phyloP scores from a whole-genome alignment of 2,329 filamentous ascomycete genomes.

The Verticillium alfalfae region DNA sequence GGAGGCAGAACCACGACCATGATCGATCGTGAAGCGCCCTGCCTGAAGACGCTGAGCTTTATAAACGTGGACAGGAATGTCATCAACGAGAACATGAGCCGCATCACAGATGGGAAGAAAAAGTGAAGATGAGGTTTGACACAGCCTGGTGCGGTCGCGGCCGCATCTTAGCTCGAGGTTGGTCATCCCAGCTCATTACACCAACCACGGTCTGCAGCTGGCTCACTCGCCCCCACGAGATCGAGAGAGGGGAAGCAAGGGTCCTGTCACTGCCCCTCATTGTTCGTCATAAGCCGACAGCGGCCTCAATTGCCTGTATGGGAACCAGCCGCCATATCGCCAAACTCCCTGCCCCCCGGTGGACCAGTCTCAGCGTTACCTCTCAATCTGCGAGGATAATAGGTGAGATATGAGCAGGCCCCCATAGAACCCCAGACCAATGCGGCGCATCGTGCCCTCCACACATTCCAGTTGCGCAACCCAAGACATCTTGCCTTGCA shows the following conservation, averaged over 20 bases:
- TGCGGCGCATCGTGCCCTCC: constrained; percentile 1
- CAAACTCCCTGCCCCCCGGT: background rate
- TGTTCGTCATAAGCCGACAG: constrained; percentile 9
- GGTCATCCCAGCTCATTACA: background rate
- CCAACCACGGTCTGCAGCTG: background rate
- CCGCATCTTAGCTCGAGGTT: background rate
- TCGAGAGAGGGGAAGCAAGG: constrained; percentile 8
- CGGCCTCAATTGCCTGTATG: constrained; percentile 3
- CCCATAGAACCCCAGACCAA: background rate
- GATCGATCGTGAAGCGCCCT: too few relatives aligned
- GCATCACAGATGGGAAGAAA: background rate
- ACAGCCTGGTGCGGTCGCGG: background rate
- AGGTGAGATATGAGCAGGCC: background rate
- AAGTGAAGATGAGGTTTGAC: background rate
- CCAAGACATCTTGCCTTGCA: constrained; percentile 8
- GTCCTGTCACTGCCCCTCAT: constrained; percentile 8
- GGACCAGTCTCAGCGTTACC: background rate
- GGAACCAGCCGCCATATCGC: background rate
- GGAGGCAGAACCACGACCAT: too few relatives aligned
- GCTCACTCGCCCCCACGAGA: constrained; percentile 8
- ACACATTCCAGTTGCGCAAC: constrained; percentile 4
- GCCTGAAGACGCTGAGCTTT: too few relatives aligned
- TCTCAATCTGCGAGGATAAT: background rate
- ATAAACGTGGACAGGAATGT: too few relatives aligned
- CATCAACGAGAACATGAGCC: too few relatives aligned